A percentile compares a stretch with the other conserved stretches of the same genome.
These are phyloP conservation scores for Yarrowia sp. DNA, from an alignment of 805 yeast genomes.

Conservation along the genomic window DNA sequence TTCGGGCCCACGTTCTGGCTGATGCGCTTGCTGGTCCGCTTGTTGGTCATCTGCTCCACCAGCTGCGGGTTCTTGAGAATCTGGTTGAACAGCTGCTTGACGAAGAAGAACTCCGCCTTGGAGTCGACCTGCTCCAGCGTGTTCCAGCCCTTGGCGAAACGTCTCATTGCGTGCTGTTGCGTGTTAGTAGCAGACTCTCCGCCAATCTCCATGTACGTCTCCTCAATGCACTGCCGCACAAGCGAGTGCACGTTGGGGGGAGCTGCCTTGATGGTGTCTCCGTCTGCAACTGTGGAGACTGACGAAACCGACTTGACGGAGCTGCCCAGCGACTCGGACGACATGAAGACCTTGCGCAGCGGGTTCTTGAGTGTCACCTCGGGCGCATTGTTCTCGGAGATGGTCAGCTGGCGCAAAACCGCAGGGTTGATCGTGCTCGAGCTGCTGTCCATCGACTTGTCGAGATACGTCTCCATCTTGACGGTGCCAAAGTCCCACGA, in stretches of 20 bases:
- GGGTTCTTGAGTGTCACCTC: conserved; percentile 21
- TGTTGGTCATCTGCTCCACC: conserved; percentile 24
- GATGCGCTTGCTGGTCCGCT: background rate
- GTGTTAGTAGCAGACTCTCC: conserved; percentile 7
- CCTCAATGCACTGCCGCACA: conserved; percentile 5
- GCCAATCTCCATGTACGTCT: conserved; percentile 8
- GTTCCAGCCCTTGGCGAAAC: conserved; percentile 14
- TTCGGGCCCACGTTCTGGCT: conserved; percentile 8
- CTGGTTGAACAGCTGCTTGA: conserved; percentile 11
- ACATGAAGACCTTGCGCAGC: background rate
- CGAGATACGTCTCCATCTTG: conserved; percentile 28
- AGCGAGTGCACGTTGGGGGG: background rate
- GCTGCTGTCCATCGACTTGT: background rate
- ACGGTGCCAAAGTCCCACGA: conserved; percentile 44
- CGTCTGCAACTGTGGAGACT: background rate
- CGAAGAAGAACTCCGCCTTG: conserved; percentile 5
- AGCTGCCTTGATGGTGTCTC: background rate
- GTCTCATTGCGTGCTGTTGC: conserved; percentile 16
- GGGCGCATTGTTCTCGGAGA: background rate
- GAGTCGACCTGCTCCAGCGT: conserved; percentile 25
- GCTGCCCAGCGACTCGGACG: background rate
- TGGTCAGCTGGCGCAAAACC: background rate
- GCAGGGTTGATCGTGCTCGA: conserved; percentile 1
- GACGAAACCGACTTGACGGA: background rate
- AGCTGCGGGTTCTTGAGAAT: conserved; percentile 15